Base-by-base conservation (phyloP, 768 basidiomycete species). In the Rubroboletus pulcherrimus region DNA sequence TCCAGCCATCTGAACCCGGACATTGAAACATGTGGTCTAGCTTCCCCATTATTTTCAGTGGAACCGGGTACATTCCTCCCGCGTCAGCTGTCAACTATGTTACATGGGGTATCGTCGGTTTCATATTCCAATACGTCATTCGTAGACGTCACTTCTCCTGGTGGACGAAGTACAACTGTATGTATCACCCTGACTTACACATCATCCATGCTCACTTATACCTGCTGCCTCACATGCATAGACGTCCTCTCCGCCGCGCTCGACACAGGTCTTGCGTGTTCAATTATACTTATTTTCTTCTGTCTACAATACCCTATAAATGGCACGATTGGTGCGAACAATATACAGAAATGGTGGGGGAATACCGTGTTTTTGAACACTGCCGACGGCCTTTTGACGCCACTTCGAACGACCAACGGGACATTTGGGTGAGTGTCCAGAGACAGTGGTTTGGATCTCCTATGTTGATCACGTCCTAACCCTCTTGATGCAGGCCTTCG, bases 181-280 rank as follows among this genome's bases (percentile, higher is more conserved):
- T 6, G 64, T 61, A 6, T 54, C 31, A 7, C 14, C 19, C 5
- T 0, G 26, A 61, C 78, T 31, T 7, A 5, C 10, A 30, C 29
- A 14, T 41, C 24, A 6, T 30, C 8, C 50, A 10, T 40, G 38
- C 29, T 45, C 46, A 51, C 40, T 26, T 9, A 14, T 41, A 8
- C 34, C 10, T 40, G 10, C 30, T 8, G 8, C 19, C 14, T 34
- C 10, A 2, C 38, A 15, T n/a, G 2, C 12, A 10, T 26, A 78
- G 77, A 87, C 61, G 84, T 88, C 35, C 75, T 89, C 12, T 87
- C 86, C 5, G 87, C 86, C 31, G 87, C 84, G 1, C 71, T 89
- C 52, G 87, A 89, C 60, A 79, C 86, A 3, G 87, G 87, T 31
- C 78, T 87, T 19, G 85, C 87, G 0, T 67, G 87, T 38, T 76